These are phyloP conservation scores for Graphilbum ipis-grandicollis DNA, from an alignment of 2,329 filamentous ascomycete species.

Conservation along the genomic window DNA sequence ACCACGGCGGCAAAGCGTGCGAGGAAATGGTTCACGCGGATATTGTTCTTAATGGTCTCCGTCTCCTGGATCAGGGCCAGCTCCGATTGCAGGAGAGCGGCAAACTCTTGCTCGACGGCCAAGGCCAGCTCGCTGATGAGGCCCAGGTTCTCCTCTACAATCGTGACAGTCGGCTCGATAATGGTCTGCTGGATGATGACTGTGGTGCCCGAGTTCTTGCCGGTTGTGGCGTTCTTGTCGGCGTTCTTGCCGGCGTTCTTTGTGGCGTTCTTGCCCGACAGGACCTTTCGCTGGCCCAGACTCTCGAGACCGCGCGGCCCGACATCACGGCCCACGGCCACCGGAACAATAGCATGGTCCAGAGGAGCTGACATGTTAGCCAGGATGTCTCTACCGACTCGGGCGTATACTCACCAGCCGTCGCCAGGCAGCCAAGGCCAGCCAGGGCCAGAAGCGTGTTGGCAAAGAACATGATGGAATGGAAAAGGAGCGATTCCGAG, in stretches of 20 bases:
- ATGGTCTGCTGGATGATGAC: constrained; percentile 18
- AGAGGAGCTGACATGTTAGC: constrained; percentile 9
- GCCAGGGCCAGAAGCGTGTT: constrained; percentile 13
- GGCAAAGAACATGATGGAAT: constrained; percentile 12
- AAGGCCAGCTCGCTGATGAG: constrained; percentile 16
- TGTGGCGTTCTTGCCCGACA: no score
- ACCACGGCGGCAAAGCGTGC: constrained; percentile 19
- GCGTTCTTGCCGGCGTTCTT: background rate
- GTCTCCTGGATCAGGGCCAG: constrained; percentile 19
- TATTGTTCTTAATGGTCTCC: constrained; percentile 24
- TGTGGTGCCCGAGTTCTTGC: no score
- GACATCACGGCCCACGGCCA: no score
- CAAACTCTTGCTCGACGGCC: constrained; percentile 19
- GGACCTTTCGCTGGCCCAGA: no score
- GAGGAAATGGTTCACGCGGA: constrained; percentile 22
- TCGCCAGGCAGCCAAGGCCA: constrained; percentile 13
- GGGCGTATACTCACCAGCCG: constrained; percentile 13
- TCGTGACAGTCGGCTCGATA: constrained; percentile 13
- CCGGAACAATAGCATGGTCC: no score
- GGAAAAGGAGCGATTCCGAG: no score
- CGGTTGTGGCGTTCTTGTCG: no score
- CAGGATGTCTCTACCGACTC: no score
- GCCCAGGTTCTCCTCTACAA: constrained; percentile 19
- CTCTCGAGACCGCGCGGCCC: background rate
- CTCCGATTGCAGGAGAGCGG: constrained; percentile 19